Evolutionary conservation across 257 asterid species (phyloP).

Genomic region (Verbena officinalis): DNA sequence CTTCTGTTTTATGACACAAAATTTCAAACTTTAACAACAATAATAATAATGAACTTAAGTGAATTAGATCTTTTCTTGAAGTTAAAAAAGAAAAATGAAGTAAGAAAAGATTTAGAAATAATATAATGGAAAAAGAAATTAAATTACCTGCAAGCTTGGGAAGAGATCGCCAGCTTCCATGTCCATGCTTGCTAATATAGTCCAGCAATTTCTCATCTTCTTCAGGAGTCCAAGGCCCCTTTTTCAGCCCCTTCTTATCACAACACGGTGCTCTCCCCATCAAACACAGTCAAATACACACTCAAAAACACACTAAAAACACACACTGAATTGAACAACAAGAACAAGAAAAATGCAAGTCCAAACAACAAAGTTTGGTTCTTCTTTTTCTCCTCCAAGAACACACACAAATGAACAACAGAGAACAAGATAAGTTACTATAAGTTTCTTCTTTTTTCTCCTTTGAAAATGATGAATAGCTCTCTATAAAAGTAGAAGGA

Average conservation of each 20-base stretch:
- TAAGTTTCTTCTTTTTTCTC: no score
- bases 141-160: constrained; percentile 82
- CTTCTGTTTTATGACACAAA: no score
- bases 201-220: constrained; percentile 80
- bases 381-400: constrained; percentile 10
- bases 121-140: not conserved
- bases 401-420: no score
- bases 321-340: not conserved
- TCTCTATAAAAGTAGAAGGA: no score
- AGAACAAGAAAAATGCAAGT: constrained; percentile 11
- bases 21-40: no score
- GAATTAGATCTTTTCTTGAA: not conserved
- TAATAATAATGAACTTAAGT: no score
- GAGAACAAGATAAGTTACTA: no score
- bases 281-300: not conserved
- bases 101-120: no score
- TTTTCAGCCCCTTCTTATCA: constrained; percentile 85
- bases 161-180: constrained; percentile 93
- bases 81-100: not conserved
- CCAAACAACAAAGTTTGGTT: not conserved
- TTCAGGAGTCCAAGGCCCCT: constrained; percentile 91
- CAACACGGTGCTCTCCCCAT: constrained; percentile 97
- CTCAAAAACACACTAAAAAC: constrained; percentile 25
- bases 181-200: constrained; percentile 73
- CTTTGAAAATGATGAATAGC: not conserved